Evolutionary conservation across 2,329 filamentous ascomycete species (phyloP).

Genomic region (Neofusicoccum ribis): DNA sequence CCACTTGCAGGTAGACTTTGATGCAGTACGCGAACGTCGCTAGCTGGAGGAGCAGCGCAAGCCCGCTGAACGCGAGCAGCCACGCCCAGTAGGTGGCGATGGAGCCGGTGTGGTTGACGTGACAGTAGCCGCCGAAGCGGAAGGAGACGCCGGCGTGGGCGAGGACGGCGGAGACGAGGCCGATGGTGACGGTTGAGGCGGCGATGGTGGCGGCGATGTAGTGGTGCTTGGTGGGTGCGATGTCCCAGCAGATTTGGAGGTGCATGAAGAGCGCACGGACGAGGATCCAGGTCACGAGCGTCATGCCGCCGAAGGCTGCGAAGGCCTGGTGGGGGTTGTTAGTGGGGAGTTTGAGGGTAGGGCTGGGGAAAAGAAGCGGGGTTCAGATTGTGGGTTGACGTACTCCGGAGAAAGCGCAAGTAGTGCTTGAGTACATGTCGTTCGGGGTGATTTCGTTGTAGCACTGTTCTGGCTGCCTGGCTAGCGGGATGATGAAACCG

Average conservation of each 20-base stretch:
- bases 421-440: conserved; percentile 78
- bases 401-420: conserved; percentile 85
- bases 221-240: conserved; percentile 82
- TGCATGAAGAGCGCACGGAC: conserved; percentile 88
- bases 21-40: conserved; percentile 82
- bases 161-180: conserved; percentile 74
- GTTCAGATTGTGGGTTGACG: conserved; percentile 28
- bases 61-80: conserved; percentile 72
- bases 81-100: conserved; percentile 91
- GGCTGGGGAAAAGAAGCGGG: conserved; percentile 63
- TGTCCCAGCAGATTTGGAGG: conserved; percentile 96
- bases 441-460: conserved; percentile 89
- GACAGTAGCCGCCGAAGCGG: conserved; percentile 86
- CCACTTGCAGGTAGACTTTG: conserved; percentile 77
- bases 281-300: conserved; percentile 54
- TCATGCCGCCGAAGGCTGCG: conserved; percentile 19
- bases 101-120: conserved; percentile 88
- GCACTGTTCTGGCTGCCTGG: conserved; percentile 76
- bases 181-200: conserved; percentile 80
- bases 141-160: conserved; percentile 90
- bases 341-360: conserved; percentile 37
- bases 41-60: conserved; percentile 78
- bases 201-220: conserved; percentile 79
- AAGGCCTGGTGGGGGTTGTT: conserved; percentile 25
- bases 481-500: conserved; percentile 87